Conservation (phyloP, 306 rosid species). For the Prosopis cineraria region DNA sequence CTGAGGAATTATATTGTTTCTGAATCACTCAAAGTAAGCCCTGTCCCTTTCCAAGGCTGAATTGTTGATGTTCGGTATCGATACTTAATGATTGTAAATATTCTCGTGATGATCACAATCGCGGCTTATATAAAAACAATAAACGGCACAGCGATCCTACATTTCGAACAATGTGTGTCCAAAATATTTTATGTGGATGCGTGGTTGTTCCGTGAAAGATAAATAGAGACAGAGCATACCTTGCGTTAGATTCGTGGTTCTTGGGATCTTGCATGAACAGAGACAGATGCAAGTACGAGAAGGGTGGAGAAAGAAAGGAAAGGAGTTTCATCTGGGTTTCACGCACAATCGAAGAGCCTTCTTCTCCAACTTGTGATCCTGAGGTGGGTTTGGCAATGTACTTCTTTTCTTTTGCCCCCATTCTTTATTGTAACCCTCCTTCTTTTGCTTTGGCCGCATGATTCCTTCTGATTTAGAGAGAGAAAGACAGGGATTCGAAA, state of each 20-base stretch:
- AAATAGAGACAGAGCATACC: constrained; percentile 48
- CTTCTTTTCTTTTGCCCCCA: constrained; percentile 52
- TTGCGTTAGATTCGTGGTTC: constrained; percentile 59
- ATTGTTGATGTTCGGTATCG: neutral
- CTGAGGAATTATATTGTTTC: neutral
- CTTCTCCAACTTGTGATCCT: constrained; percentile 30
- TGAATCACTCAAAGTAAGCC: neutral
- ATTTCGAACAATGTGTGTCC: neutral
- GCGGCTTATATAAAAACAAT: neutral
- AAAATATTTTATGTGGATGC: neutral
- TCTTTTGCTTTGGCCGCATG: constrained; percentile 73
- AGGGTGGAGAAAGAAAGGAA: constrained; percentile 56
- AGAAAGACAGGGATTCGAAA: constrained; percentile 47
- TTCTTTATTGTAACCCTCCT: constrained; percentile 59
- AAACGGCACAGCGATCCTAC: neutral
- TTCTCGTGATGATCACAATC: neutral
- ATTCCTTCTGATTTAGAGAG: constrained; percentile 41
- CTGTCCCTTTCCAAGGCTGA: neutral
- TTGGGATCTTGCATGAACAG: constrained; percentile 93
- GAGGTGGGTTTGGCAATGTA: constrained; percentile 57
- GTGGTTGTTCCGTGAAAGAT: neutral
- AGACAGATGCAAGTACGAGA: constrained; percentile 46
- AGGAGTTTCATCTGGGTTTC: constrained; percentile 70
- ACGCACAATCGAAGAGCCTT: constrained; percentile 38
- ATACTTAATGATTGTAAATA: neutral